Evolutionary conservation across 1,284 basidiomycete species (phyloP), one percentile per base, ranked within the genome.

Genomic region (Ustilago lituana): DNA sequence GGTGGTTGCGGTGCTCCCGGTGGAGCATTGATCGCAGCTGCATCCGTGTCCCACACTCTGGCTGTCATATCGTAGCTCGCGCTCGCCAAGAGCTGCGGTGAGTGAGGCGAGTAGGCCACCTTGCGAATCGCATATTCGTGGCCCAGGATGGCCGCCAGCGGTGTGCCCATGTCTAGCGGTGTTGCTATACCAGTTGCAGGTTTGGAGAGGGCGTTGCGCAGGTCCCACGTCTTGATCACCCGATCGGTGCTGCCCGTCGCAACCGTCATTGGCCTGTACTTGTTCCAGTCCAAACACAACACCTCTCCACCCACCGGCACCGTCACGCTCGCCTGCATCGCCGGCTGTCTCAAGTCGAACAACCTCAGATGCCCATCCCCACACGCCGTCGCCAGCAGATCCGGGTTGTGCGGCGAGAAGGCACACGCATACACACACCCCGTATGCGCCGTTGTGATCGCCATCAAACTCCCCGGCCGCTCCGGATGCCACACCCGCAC

Each of bases 51-150:
- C 83, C 85, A 97, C 88, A 94, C 86, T 82, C 92, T 86, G 81
- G 91, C 93, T 2, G 92, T 93, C 95, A 98, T 98, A 82, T 98
- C 95, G 83, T 98, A 98, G 68, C 91, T 90, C 19, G 90, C 91
- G 48, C 88, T 91, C 0, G 91, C 91, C 22, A 98, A 83, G 9
- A 94, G 77, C 73, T 92, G 89, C 2, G 89, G 84, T n/a, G 86
- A 84, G 81, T 90, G 89, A 19, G 89, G 85, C 33, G 76, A 78
- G 47, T 73, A 83, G 49, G 83, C 83, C 6, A 87, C 83, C 51
- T 83, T 82, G 15, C 86, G 79, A 19, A 86, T 82, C 0, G 86
- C 85, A 50, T 86, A 84, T 26, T 83, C 78, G 77, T 86, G 86
- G 0, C 85, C 85, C 6, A 76, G 40, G 5, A 79, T 55, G 1